Evolutionary conservation across 2,329 filamentous ascomycete species (phyloP), one percentile per base, ranked within the genome.

Genomic region (Ilyonectria destructans): DNA sequence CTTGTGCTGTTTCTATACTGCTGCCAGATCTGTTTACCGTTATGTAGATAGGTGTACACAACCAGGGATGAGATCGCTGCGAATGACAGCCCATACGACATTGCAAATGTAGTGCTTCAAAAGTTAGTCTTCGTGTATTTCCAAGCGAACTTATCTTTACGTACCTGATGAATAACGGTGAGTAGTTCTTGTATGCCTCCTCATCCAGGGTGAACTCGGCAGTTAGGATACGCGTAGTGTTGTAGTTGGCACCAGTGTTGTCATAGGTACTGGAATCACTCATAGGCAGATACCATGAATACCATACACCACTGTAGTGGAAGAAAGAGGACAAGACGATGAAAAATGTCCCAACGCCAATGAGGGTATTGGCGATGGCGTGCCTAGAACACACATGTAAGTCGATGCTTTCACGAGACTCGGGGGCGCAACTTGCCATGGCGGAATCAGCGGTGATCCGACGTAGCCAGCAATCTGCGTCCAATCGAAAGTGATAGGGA

Each of bases 401-500:
- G 54, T 17, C 29, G 33, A 2, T 23, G 48, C 15, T 7, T 23
- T 63, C 4, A 59, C 33, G 29, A 35, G 6, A 10, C 6, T 9
- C n/a, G n/a, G 31, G 12, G 7, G 8, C 17, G 15, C 9, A 31
- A 77, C 85, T 66, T 77, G 88, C 87, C 91, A 94, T 6, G 92
- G 92, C 3, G 91, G 88, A 57, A 93, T 91, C 43, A 94, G 80
- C 21, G 91, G 92, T 10, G 90, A 92, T 33, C 88, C 88, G 58
- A 92, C 84, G 68, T 89, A 94, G 54, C 91, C 92, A 3, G 90
- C 86, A 59, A 93, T 86, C 73, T 93, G 90, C 6, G 90, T 91
- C 91, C 92, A 94, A 82, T 94, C 92, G 75, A 94, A 93, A 0
- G 91, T 93, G 35, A 94, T 88, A 1, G 92, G 92, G 7, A 94